Percentiles rank a stretch among this genome's conserved stretches.
Evolutionary conservation across 2,329 filamentous ascomycete species (phyloP).

Genomic region (Cordyceps javanica): DNA sequence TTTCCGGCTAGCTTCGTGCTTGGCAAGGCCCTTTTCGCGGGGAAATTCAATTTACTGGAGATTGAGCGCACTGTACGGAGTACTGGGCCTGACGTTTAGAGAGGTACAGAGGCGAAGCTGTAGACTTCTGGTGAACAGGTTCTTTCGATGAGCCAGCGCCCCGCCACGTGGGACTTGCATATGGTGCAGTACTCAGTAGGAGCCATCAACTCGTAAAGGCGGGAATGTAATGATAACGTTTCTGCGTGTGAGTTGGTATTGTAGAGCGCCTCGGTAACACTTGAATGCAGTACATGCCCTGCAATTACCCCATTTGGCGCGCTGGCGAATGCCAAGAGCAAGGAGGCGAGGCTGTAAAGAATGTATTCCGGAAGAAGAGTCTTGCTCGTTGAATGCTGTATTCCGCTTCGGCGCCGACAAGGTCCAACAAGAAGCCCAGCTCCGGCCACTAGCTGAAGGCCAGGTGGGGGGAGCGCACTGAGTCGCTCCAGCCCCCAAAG

Average conservation of each 20-base stretch:
- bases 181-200: not conserved
- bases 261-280: not conserved
- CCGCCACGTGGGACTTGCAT: not conserved
- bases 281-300: not conserved
- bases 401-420: not conserved
- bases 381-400: not conserved
- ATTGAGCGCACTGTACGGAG: not conserved
- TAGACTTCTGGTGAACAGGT: too few relatives aligned
- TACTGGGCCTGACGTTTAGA: too few relatives aligned
- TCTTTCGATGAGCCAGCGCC: not conserved
- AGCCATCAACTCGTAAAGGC: not conserved
- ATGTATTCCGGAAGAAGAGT: not conserved
- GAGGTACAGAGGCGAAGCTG: too few relatives aligned
- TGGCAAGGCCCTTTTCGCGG: not conserved
- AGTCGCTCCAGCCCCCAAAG: conserved; percentile 6
- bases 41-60: not conserved
- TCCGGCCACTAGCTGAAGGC: not conserved
- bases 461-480: not conserved
- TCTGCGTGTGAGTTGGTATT: not conserved
- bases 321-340: not conserved
- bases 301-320: not conserved
- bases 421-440: not conserved
- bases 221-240: not conserved
- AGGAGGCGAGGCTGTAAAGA: not conserved
- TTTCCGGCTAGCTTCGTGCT: not conserved